Evolutionary conservation across 1,284 basidiomycete genomes (phyloP).

Genomic region (Trametes versicolor): DNA sequence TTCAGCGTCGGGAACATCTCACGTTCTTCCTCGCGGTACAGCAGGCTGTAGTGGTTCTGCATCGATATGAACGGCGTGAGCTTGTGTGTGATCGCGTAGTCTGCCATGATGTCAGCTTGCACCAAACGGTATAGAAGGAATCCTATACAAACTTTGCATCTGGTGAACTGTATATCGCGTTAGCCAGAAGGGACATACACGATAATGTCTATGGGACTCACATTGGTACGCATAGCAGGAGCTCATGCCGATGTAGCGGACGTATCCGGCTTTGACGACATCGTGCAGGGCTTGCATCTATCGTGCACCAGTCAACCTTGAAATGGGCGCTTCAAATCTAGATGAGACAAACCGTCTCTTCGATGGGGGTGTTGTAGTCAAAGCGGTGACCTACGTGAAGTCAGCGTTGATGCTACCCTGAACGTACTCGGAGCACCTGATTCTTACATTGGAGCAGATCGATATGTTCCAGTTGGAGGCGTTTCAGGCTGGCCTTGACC

Average conservation of each 20-base stretch:
- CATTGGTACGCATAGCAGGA: conserved; percentile 50
- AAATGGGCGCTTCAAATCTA: too few relatives aligned
- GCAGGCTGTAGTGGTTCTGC: conserved; percentile 59
- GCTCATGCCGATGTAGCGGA: conserved; percentile 53
- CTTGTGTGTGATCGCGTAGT: conserved; percentile 47
- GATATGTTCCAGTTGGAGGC: conserved; percentile 77
- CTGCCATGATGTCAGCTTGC: conserved; percentile 26
- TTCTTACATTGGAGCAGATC: conserved; percentile 68
- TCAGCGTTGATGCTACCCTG: too few relatives aligned
- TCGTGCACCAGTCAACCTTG: not conserved
- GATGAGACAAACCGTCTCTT: conserved; percentile 33
- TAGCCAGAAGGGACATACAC: not conserved
- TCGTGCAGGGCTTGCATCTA: conserved; percentile 49
- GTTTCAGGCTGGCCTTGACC: conserved; percentile 70
- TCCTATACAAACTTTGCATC: conserved; percentile 46
- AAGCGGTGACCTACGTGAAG: conserved; percentile 48
- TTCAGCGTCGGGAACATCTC: conserved; percentile 56
- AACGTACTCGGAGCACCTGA: not conserved
- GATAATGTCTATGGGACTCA: conserved; percentile 14
- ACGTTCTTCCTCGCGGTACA: conserved; percentile 60
- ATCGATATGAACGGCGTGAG: conserved; percentile 62
- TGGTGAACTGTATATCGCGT: conserved; percentile 41
- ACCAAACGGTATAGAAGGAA: too few relatives aligned
- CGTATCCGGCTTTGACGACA: conserved; percentile 48
- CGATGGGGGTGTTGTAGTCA: conserved; percentile 42